Conservation (phyloP, 2,329 filamentous ascomycete genomes). For the Coleophoma crateriformis region DNA sequence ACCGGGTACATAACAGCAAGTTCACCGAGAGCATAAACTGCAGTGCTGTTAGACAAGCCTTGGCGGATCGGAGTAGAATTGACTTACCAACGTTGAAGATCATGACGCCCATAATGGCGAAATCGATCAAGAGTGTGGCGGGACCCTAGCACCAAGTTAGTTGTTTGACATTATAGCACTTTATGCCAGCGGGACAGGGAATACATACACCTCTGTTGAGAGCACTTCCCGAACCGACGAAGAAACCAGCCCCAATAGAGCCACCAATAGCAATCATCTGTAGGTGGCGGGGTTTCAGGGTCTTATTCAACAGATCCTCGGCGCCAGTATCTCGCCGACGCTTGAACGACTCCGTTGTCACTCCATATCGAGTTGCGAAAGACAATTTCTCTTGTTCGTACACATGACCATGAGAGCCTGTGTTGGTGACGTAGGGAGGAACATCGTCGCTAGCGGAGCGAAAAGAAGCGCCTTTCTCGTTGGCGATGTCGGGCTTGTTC, state of each 20-base stretch:
- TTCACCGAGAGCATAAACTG: conserved; percentile 86
- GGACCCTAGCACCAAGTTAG: conserved; percentile 45
- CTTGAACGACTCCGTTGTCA: conserved; percentile 32
- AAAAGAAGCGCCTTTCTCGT: neutral
- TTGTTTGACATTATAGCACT: neutral
- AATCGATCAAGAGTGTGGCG: conserved; percentile 71
- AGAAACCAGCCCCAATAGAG: conserved; percentile 82
- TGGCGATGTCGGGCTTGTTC: neutral
- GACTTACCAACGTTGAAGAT: conserved; percentile 47
- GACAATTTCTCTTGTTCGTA: conserved; percentile 19
- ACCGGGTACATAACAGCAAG: conserved; percentile 87
- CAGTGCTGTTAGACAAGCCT: neutral
- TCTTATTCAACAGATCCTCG: conserved; percentile 58
- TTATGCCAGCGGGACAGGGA: neutral
- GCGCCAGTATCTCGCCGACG: conserved; percentile 19
- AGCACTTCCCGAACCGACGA: conserved; percentile 74
- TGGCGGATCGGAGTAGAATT: neutral
- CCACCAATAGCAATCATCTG: conserved; percentile 98
- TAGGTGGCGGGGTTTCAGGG: conserved; percentile 75
- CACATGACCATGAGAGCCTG: neutral
- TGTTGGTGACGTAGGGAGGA: neutral
- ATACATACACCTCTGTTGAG: conserved; percentile 50
- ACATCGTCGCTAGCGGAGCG: neutral
- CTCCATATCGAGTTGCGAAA: conserved; percentile 33
- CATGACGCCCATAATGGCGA: conserved; percentile 77